phyloP scores from a whole-genome alignment of 129 eudicot genomes.

The Logfia minima region DNA sequence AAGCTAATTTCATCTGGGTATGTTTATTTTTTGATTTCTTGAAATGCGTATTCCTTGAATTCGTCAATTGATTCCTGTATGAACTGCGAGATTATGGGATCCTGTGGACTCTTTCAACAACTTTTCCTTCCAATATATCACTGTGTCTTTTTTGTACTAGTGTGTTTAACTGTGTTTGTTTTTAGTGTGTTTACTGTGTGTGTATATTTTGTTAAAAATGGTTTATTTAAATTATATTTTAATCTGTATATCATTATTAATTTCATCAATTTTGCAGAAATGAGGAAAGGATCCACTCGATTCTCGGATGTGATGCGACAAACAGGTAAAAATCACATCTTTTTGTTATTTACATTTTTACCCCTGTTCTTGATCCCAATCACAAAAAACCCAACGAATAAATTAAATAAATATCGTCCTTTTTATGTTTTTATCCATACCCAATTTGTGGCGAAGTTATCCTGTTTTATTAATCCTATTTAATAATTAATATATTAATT shows the following conservation, averaged over 20 bases:
- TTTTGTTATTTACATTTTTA: slow-evolving; percentile 1
- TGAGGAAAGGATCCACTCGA: slow-evolving; percentile 39
- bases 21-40: background rate
- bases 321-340: slow-evolving; percentile 28
- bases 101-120: slow-evolving; percentile 4
- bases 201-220: background rate
- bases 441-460: background rate
- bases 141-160: too few relatives aligned
- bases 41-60: slow-evolving; percentile 5
- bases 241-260: background rate
- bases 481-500: background rate
- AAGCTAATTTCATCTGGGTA: background rate
- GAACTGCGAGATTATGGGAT: slow-evolving; percentile 21
- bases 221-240: background rate
- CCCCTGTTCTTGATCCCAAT: slow-evolving; percentile 27
- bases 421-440: slow-evolving; percentile 20
- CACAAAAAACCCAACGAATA: slow-evolving; percentile 6
- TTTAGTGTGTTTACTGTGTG: slow-evolving; percentile 18
- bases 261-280: slow-evolving; percentile 28
- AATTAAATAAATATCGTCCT: slow-evolving; percentile 9
- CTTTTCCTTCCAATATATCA: background rate
- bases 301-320: slow-evolving; percentile 33
- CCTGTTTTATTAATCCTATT: slow-evolving; percentile 8
- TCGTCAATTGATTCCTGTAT: slow-evolving; percentile 10
- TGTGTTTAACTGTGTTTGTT: background rate